A percentile compares a stretch with the other conserved stretches of the same genome.
phyloP scores from a whole-genome alignment of 495 filamentous ascomycete species.

The Penicillium coffeae region DNA sequence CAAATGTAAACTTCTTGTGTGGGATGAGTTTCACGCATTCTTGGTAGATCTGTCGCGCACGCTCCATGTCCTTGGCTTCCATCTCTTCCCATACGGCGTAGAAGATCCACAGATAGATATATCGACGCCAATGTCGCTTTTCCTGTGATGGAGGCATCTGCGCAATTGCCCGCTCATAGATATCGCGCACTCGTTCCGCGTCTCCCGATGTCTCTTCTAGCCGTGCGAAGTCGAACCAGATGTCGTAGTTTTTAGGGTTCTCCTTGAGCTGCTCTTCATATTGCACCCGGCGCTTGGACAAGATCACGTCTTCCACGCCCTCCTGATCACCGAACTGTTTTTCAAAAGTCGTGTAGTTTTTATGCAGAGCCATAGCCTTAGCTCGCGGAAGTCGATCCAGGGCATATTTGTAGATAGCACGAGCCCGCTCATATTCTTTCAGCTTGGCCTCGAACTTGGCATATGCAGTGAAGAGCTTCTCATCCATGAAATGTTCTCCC shows the following conservation, averaged over 20 bases:
- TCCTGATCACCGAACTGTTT: constrained; percentile 95
- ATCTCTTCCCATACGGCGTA: constrained; percentile 94
- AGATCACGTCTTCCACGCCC: constrained; percentile 90
- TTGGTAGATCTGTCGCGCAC: constrained; percentile 86
- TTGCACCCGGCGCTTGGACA: constrained; percentile 89
- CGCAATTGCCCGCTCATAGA: constrained; percentile 94
- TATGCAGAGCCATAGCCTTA: constrained; percentile 79
- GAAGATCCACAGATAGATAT: constrained; percentile 97
- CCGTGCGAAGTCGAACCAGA: constrained; percentile 93
- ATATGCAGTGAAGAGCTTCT: constrained; percentile 90
- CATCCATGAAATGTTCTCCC: constrained; percentile 95
- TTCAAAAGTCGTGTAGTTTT: constrained; percentile 93
- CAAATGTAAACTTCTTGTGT: constrained; percentile 96
- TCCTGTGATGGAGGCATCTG: constrained; percentile 94
- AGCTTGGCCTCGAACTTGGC: constrained; percentile 89
- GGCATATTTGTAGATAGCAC: constrained; percentile 95
- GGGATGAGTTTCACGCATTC: constrained; percentile 85
- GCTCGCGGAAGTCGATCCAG: constrained; percentile 86
- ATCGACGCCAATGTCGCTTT: constrained; percentile 94
- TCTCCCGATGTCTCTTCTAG: constrained; percentile 83
- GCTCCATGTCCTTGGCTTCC: constrained; percentile 70
- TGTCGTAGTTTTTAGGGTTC: constrained; percentile 90
- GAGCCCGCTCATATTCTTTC: constrained; percentile 91
- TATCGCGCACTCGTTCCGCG: constrained; percentile 75
- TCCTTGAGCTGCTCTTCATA: constrained; percentile 93